Percentiles rank a stretch among this genome's conserved stretches.
Conservation (phyloP, 2,329 filamentous ascomycete species). For the Calonectria crousiana region DNA sequence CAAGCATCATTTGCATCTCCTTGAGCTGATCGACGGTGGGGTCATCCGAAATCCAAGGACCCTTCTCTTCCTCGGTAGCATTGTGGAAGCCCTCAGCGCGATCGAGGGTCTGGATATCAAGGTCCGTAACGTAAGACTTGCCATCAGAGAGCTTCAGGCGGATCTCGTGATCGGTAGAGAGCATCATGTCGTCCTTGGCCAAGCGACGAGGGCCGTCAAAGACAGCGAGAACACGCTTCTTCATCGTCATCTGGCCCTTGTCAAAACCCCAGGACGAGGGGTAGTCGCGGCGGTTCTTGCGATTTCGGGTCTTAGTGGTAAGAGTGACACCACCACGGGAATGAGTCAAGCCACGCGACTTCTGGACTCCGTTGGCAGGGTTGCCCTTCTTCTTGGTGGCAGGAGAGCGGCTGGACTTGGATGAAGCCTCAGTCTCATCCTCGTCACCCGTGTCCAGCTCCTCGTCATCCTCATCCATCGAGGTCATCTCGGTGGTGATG, state of each 20-base stretch:
- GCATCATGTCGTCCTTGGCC: conserved; percentile 99
- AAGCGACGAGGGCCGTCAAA: conserved; percentile 90
- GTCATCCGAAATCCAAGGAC: conserved; percentile 83
- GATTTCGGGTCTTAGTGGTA: conserved; percentile 71
- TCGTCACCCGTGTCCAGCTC: conserved; percentile 66
- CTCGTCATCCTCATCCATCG: conserved; percentile 65
- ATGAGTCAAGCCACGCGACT: conserved; percentile 81
- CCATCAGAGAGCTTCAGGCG: conserved; percentile 83
- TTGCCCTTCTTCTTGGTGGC: conserved; percentile 68
- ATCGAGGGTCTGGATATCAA: conserved; percentile 91
- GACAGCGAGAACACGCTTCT: conserved; percentile 94
- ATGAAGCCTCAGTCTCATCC: conserved; percentile 57
- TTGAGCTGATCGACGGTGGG: conserved; percentile 71
- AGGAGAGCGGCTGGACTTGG: conserved; percentile 59
- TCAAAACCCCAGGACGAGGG: conserved; percentile 94
- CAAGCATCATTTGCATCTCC: conserved; percentile 67
- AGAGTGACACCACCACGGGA: conserved; percentile 79
- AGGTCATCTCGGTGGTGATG: conserved; percentile 54
- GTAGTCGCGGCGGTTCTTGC: conserved; percentile 94
- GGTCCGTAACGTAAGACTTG: conserved; percentile 88
- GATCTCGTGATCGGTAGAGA: conserved; percentile 94
- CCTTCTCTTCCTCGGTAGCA: conserved; percentile 88
- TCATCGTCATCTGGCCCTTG: conserved; percentile 95
- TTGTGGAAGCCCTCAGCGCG: conserved; percentile 86
- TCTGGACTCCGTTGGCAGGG: conserved; percentile 69